Evolutionary conservation across 139 green algal genomes (phyloP), one percentile per base, ranked within the genome.

Genomic region (Tetraselmis striata): DNA sequence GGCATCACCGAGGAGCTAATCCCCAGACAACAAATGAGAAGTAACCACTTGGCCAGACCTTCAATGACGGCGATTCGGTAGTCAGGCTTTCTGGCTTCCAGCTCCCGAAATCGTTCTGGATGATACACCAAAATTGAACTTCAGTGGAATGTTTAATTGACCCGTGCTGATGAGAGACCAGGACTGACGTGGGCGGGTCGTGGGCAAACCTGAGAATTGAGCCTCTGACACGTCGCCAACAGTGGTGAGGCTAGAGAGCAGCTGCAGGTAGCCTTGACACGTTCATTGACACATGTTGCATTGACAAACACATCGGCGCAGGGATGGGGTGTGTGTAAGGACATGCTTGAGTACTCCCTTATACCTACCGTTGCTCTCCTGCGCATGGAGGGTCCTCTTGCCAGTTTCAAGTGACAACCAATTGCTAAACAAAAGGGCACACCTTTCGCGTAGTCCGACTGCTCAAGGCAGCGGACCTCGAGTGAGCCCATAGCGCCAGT

Each of bases 221-320:
- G 85, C 81, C 28, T 90, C 30, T 2, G 84, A 80, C 0, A 95
- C 87, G 1, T 95, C 87, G 0, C 94, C 94, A 1, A 96, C 93
- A 0, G 85, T 88, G 22, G 94, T 97, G 23, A 98, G 85, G 84
- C 97, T 92, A 0, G 83, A 80, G n/a, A 98, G 89, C 1, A 98
- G 80, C 0, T 89, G 27, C 25, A 95, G 59, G 77, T 93, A 96
- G 1, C 94, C 93, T 96, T n/a, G n/a, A n/a, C n/a, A n/a, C n/a
- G n/a, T n/a, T n/a, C n/a, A n/a, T n/a, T n/a, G n/a, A n/a, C n/a
- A n/a, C n/a, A n/a, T n/a, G n/a, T n/a, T n/a, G n/a, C n/a, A n/a
- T n/a, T n/a, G n/a, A n/a, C n/a, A n/a, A n/a, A n/a, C n/a, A n/a
- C n/a, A n/a, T n/a, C n/a, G n/a, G n/a, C 25, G n/a, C 74, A 77